Percentiles rank a stretch among this genome's conserved stretches.
Evolutionary conservation across 148 eudicot species (phyloP).

Genomic region (Polygonum maritimum): DNA sequence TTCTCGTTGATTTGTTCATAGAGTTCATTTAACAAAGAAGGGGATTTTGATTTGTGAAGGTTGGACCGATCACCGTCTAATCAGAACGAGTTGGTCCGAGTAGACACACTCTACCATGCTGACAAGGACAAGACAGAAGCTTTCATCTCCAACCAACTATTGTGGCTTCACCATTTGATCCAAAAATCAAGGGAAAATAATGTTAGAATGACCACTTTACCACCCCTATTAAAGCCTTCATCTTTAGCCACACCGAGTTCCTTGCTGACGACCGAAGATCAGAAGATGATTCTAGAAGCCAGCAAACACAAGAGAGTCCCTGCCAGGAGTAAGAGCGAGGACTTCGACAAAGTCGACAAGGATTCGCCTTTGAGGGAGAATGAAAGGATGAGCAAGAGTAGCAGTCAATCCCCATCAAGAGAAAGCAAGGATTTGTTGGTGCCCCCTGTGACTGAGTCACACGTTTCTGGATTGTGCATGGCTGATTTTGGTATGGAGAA

Average conservation of each 20-base stretch:
- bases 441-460: not conserved
- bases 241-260: slow-evolving; percentile 14
- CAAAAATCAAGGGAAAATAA: slow-evolving; percentile 26
- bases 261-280: slow-evolving; percentile 18
- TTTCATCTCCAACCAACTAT: slow-evolving; percentile 51
- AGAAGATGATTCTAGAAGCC: slow-evolving; percentile 12
- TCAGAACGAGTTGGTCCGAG: slow-evolving; percentile 40
- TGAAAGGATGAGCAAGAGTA: slow-evolving; percentile 23
- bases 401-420: slow-evolving; percentile 9
- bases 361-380: not conserved
- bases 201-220: slow-evolving; percentile 17
- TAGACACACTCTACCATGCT: slow-evolving; percentile 86
- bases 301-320: slow-evolving; percentile 10
- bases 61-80: slow-evolving; percentile 45
- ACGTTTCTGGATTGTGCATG: not conserved
- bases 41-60: slow-evolving; percentile 26
- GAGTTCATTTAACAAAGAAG: not conserved
- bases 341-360: slow-evolving; percentile 11
- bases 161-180: slow-evolving; percentile 72
- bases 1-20: no score
- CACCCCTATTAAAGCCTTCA: slow-evolving; percentile 14
- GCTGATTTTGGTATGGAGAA: slow-evolving; percentile 6
- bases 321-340: slow-evolving; percentile 16
- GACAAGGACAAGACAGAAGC: slow-evolving; percentile 67
- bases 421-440: slow-evolving; percentile 7